A percentile compares a stretch with the other conserved stretches of the same genome.
Conservation (phyloP, 1,284 basidiomycete genomes). For the Vanrija sp. region DNA sequence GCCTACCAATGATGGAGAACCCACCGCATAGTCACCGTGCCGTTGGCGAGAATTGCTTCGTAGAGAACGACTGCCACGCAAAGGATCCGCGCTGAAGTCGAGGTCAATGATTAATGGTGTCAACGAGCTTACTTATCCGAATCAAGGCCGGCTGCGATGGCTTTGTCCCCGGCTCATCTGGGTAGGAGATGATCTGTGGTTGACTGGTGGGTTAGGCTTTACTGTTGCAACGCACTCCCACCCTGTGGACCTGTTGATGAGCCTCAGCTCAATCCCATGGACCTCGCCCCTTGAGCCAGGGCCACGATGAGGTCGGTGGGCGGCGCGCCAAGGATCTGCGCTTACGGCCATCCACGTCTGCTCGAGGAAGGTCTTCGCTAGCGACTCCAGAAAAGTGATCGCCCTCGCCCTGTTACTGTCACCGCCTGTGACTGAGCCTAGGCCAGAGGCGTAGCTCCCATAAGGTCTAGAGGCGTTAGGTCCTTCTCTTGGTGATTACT, state of each 20-base stretch:
- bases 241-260: slow-evolving; percentile 19
- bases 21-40: slow-evolving; percentile 35
- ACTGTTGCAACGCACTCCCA: not conserved
- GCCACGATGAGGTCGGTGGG: not conserved
- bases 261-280: slow-evolving; percentile 5
- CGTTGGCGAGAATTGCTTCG: slow-evolving; percentile 29
- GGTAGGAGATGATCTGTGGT: slow-evolving; percentile 27
- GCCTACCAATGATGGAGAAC: not conserved
- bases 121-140: slow-evolving; percentile 18
- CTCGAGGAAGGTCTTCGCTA: slow-evolving; percentile 5
- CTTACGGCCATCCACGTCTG: not conserved
- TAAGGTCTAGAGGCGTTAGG: no score
- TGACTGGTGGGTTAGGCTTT: slow-evolving; percentile 8
- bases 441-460: no score
- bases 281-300: not conserved
- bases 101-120: not conserved
- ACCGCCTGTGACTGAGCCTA: no score
- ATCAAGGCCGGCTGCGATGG: slow-evolving; percentile 9
- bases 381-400: slow-evolving; percentile 12
- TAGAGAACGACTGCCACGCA: slow-evolving; percentile 30
- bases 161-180: slow-evolving; percentile 22
- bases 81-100: slow-evolving; percentile 28
- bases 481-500: no score
- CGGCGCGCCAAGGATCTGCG: no score
- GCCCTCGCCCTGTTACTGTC: slow-evolving; percentile 5